phyloP scores from a whole-genome alignment of 2,329 filamentous ascomycete species.

The Colletotrichum chrysophilum region DNA sequence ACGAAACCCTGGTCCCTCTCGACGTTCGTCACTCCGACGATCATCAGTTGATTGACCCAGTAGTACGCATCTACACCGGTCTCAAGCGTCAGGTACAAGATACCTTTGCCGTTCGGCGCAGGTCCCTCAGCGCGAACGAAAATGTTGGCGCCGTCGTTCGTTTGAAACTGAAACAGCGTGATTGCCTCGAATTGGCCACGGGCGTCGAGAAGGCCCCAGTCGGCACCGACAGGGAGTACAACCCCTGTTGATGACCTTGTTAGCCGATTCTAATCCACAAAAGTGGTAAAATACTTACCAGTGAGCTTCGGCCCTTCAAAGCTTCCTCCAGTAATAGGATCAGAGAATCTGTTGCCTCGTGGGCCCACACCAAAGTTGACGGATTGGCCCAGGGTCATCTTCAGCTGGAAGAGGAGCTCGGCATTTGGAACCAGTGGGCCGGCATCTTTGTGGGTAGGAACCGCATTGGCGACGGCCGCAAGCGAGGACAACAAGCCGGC shows the following conservation, averaged over 20 bases:
- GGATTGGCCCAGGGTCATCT: background rate
- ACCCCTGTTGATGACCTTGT: background rate
- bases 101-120: background rate
- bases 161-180: background rate
- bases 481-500: background rate
- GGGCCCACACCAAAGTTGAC: background rate
- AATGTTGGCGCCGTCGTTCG: background rate
- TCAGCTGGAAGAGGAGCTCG: background rate
- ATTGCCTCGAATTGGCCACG: background rate
- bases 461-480: background rate
- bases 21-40: background rate
- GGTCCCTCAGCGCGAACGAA: background rate
- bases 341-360: background rate
- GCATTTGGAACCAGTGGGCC: background rate
- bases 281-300: background rate
- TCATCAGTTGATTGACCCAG: background rate
- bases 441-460: background rate
- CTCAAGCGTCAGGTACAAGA: background rate
- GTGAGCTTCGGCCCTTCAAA: background rate
- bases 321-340: background rate
- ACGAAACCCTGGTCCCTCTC: background rate
- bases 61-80: background rate
- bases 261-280: fast-evolving
- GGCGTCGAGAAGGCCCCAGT: background rate
- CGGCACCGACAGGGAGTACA: background rate